These are phyloP conservation scores for Trichophyton verrucosum DNA, from an alignment of 2,329 filamentous ascomycete genomes.

Conservation along the genomic window DNA sequence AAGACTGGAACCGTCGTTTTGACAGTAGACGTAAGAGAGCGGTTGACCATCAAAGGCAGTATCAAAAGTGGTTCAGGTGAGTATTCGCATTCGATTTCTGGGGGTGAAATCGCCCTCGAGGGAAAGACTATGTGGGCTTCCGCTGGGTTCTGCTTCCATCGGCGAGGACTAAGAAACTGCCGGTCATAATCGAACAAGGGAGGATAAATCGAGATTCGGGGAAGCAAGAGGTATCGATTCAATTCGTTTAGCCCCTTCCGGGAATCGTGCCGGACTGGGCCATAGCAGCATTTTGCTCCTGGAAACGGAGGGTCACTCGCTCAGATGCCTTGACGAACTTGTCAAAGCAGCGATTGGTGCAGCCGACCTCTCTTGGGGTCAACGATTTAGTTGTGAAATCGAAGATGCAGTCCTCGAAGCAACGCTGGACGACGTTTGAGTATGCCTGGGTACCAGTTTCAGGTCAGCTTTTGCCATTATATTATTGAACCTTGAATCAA, in stretches of 20 bases:
- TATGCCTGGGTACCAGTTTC: constrained; percentile 43
- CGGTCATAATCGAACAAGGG: not conserved
- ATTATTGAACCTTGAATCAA: not conserved
- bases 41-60: not conserved
- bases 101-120: too few relatives aligned
- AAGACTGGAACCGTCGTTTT: not conserved
- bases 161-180: not conserved
- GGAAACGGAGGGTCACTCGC: constrained; percentile 82
- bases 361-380: constrained; percentile 74
- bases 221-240: not conserved
- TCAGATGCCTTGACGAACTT: constrained; percentile 91
- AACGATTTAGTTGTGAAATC: constrained; percentile 98
- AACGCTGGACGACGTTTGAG: constrained; percentile 48
- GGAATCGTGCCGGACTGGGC: constrained; percentile 46
- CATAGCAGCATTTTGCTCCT: constrained; percentile 58
- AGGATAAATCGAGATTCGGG: not conserved
- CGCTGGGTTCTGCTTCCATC: not conserved
- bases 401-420: constrained; percentile 94
- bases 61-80: not conserved
- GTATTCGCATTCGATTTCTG: too few relatives aligned
- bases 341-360: constrained; percentile 86
- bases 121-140: too few relatives aligned
- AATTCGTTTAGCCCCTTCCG: constrained; percentile 18
- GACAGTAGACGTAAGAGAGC: not conserved
- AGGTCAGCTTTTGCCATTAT: not conserved